Conservation (phyloP, 2,329 filamentous ascomycete species). For the Pseudocercospora eumusae region DNA sequence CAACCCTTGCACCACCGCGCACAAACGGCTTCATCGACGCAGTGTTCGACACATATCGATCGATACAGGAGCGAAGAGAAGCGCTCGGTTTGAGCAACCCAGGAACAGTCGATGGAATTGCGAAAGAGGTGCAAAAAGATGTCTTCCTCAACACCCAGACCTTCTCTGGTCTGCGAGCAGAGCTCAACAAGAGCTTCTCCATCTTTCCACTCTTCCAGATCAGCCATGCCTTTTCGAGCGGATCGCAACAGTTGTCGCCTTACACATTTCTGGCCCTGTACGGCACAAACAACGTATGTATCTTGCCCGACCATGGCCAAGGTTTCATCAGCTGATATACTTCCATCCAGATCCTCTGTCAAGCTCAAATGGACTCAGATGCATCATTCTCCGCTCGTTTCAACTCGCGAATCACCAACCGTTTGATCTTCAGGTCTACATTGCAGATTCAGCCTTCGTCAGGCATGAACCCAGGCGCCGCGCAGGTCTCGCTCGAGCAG, state of each 20-base stretch:
- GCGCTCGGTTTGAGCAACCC: conserved; percentile 89
- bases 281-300: conserved; percentile 79
- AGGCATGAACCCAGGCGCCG: conserved; percentile 64
- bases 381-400: conserved; percentile 82
- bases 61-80: conserved; percentile 82
- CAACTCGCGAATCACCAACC: conserved; percentile 85
- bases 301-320: conserved; percentile 26
- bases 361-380: conserved; percentile 94
- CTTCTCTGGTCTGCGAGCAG: conserved; percentile 93
- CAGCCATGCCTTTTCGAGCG: conserved; percentile 94
- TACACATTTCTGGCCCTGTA: conserved; percentile 95
- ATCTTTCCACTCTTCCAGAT: conserved; percentile 93
- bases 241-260: conserved; percentile 82
- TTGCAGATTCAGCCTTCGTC: conserved; percentile 72
- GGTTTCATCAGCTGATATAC: conserved; percentile 24
- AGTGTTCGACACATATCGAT: conserved; percentile 67
- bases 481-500: conserved; percentile 91
- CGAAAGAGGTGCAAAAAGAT: conserved; percentile 91
- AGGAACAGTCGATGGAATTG: conserved; percentile 84
- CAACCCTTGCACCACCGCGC: conserved; percentile 29
- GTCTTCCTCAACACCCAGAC: conserved; percentile 95
- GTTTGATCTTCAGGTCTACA: conserved; percentile 82
- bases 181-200: conserved; percentile 95
- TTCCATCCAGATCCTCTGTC: conserved; percentile 75
- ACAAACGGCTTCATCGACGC: conserved; percentile 37